These are phyloP conservation scores for Cadophora luteo-olivacea DNA, from an alignment of 2,329 filamentous ascomycete species.

Conservation along the genomic window DNA sequence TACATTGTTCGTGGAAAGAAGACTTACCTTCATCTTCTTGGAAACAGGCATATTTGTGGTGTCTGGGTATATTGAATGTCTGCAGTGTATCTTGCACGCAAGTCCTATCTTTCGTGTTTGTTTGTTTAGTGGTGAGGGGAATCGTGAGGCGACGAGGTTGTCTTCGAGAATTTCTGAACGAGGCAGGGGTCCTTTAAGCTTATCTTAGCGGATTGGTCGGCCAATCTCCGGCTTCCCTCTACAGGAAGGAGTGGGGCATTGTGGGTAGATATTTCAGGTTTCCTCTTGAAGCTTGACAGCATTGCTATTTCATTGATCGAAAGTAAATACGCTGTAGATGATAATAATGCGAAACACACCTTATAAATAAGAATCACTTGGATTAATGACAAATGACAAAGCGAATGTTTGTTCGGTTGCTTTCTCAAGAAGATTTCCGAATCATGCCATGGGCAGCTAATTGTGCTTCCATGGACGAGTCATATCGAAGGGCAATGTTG, in stretches of 20 bases:
- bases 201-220: slow-evolving; percentile 16
- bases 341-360: too few relatives aligned
- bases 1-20: slow-evolving; percentile 2
- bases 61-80: not conserved
- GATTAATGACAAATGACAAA: not conserved
- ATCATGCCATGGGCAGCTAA: not conserved
- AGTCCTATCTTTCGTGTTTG: not conserved
- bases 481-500: not conserved
- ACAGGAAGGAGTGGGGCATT: too few relatives aligned
- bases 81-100: slow-evolving; percentile 1
- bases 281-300: too few relatives aligned
- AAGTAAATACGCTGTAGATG: too few relatives aligned
- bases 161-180: slow-evolving; percentile 9
- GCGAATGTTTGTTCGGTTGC: not conserved
- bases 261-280: too few relatives aligned
- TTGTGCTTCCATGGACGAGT: not conserved
- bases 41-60: slow-evolving; percentile 52
- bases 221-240: not conserved
- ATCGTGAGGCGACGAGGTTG: not conserved
- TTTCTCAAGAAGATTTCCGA: too few relatives aligned
- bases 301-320: too few relatives aligned
- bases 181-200: slow-evolving; percentile 10
- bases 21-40: slow-evolving; percentile 53
- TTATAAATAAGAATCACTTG: too few relatives aligned
- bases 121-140: too few relatives aligned